These are phyloP conservation scores for Trametes coccinea DNA, from an alignment of 768 basidiomycete genomes.

Conservation along the genomic window DNA sequence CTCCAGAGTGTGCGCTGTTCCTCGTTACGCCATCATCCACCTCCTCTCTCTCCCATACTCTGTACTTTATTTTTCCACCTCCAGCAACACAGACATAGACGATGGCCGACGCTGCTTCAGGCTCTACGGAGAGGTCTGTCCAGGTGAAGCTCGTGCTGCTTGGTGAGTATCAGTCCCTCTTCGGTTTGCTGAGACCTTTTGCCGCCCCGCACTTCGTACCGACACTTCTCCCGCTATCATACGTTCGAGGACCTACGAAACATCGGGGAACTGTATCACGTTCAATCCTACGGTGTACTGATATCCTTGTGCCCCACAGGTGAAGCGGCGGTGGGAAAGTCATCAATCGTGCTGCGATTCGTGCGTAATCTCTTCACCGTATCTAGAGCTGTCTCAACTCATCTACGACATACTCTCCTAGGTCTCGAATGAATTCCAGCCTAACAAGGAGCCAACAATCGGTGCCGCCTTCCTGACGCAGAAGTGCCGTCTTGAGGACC, in stretches of 20 bases:
- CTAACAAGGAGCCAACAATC: constrained; percentile 98
- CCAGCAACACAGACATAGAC: constrained; percentile 14
- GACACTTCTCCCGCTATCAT: neutral
- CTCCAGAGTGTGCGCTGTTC: constrained; percentile 20
- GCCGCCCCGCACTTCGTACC: constrained; percentile 4
- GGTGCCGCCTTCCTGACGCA: constrained; percentile 95
- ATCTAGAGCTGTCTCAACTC: neutral
- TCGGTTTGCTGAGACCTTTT: neutral
- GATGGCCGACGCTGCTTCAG: constrained; percentile 78
- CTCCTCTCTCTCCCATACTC: constrained; percentile 10
- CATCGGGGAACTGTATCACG: neutral
- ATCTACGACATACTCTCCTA: constrained; percentile 30
- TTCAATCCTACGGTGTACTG: neutral
- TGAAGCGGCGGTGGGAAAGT: constrained; percentile 98
- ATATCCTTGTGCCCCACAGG: constrained; percentile 47
- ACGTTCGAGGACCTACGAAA: neutral
- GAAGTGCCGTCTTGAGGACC: constrained; percentile 94
- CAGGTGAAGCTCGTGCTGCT: constrained; percentile 98
- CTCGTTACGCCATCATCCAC: constrained; percentile 27
- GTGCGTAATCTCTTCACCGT: constrained; percentile 47
- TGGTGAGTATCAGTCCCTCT: constrained; percentile 49
- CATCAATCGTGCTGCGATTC: constrained; percentile 96
- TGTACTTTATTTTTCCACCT: constrained; percentile 25
- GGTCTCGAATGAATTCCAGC: constrained; percentile 97
- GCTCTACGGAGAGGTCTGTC: constrained; percentile 82